Percentiles rank a stretch among this genome's conserved stretches.
Conservation (phyloP, 2,329 filamentous ascomycete species). For the Colletotrichum sojae region DNA sequence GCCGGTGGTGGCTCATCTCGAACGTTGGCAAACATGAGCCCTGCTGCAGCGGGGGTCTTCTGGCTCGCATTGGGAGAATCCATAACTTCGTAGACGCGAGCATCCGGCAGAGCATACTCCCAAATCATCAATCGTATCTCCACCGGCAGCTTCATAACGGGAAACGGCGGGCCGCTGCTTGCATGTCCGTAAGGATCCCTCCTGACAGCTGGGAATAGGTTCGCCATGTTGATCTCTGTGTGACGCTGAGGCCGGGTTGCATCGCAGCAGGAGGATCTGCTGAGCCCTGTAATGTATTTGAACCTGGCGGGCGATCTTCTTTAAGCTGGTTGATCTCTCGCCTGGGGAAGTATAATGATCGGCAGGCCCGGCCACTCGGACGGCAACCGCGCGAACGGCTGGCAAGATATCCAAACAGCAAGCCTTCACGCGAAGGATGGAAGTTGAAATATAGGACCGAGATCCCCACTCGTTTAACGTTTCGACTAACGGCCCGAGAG, state of each 20-base stretch:
- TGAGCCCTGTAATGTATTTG: slow-evolving; percentile 24
- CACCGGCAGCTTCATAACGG: slow-evolving; percentile 52
- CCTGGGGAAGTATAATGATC: slow-evolving; percentile 24
- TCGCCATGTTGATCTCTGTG: slow-evolving; percentile 36
- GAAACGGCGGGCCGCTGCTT: slow-evolving; percentile 17
- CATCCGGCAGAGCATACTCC: slow-evolving; percentile 60
- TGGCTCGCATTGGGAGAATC: slow-evolving; percentile 59
- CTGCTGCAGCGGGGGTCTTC: slow-evolving; percentile 55
- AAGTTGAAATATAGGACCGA: slow-evolving; percentile 37
- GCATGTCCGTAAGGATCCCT: slow-evolving; percentile 9
- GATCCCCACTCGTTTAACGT: slow-evolving; percentile 37
- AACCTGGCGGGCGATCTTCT: slow-evolving; percentile 37
- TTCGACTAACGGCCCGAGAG: slow-evolving; percentile 39
- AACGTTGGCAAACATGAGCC: slow-evolving; percentile 62
- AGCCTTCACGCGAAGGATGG: slow-evolving; percentile 21
- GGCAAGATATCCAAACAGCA: slow-evolving; percentile 12
- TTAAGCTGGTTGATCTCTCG: slow-evolving; percentile 32
- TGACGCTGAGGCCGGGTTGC: slow-evolving; percentile 32
- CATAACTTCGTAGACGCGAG: slow-evolving; percentile 62
- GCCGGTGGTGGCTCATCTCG: slow-evolving; percentile 61
- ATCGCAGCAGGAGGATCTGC: slow-evolving; percentile 37
- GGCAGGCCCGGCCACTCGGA: slow-evolving; percentile 32
- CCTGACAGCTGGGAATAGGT: slow-evolving; percentile 20
- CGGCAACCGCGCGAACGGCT: slow-evolving; percentile 23
- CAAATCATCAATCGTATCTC: slow-evolving; percentile 63